These are phyloP conservation scores for Sesbania bispinosa DNA, from an alignment of 306 rosid species.

Conservation along the genomic window DNA sequence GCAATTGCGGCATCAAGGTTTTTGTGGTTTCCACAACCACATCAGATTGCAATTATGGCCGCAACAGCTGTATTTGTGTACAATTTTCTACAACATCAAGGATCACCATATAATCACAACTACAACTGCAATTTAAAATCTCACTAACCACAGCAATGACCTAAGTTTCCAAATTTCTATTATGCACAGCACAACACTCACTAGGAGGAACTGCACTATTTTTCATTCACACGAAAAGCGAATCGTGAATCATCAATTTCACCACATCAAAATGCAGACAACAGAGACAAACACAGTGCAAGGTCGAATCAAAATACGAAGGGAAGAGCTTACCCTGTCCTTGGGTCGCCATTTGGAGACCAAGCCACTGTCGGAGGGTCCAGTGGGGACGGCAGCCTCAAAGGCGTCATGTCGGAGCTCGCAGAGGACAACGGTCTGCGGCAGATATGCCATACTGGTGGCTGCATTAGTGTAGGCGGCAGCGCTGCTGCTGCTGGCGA, in stretches of 20 bases:
- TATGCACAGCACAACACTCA: neutral
- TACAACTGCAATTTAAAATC: no score
- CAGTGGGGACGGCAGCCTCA: conserved; percentile 59
- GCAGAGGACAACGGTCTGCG: conserved; percentile 62
- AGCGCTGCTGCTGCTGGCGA: conserved; percentile 50
- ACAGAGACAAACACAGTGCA: neutral
- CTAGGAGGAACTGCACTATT: no score
- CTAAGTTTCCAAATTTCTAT: neutral
- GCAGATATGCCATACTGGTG: conserved; percentile 82
- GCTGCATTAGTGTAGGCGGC: conserved; percentile 60
- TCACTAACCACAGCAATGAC: neutral
- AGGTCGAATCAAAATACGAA: neutral
- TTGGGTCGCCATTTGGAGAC: conserved; percentile 96
- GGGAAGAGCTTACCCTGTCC: conserved; percentile 59
- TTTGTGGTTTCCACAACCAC: no score
- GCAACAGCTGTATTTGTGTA: no score
- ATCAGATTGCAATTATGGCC: no score
- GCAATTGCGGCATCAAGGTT: no score
- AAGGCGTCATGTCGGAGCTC: conserved; percentile 91
- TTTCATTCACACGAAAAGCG: neutral
- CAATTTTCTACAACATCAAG: no score
- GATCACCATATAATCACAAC: no score
- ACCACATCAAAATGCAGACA: neutral
- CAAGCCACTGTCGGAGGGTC: conserved; percentile 80
- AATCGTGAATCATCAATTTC: neutral